Conservation (phyloP, 2,329 filamentous ascomycete species). For the Aspergillus novoparasiticus region DNA sequence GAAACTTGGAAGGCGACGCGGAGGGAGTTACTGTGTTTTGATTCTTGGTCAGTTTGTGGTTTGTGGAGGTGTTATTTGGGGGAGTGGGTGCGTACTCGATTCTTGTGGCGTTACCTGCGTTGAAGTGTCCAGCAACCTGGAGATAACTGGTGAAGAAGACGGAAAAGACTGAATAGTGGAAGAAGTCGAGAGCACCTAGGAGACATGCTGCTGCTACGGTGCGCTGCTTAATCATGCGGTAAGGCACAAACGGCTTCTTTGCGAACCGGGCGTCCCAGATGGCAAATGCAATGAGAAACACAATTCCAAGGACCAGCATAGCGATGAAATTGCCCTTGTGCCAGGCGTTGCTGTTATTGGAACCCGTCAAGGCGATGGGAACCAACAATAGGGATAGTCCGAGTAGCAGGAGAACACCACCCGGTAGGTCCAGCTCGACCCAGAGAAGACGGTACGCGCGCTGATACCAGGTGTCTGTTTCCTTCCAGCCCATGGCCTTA, state of each 20-base stretch:
- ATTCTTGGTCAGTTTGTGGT: neutral
- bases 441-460: constrained; percentile 22
- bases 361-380: constrained; percentile 43
- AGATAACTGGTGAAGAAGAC: constrained; percentile 47
- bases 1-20: constrained; percentile 42
- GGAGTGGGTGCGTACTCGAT: constrained; percentile 18
- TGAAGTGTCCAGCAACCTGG: constrained; percentile 42
- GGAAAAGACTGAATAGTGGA: constrained; percentile 40
- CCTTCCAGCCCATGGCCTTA: constrained; percentile 4
- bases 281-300: constrained; percentile 29
- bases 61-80: too few species aligned
- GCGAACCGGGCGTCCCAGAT: constrained; percentile 44
- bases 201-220: constrained; percentile 45
- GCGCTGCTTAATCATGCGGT: constrained; percentile 40
- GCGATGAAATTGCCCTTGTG: constrained; percentile 39
- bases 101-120: constrained; percentile 37
- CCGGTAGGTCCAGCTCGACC: constrained; percentile 38
- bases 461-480: constrained; percentile 19
- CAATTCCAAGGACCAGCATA: constrained; percentile 37
- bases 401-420: constrained; percentile 34
- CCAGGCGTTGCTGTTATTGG: constrained; percentile 30
- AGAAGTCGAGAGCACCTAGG: constrained; percentile 40
- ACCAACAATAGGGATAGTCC: constrained; percentile 40
- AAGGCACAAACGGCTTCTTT: constrained; percentile 42
- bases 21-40: constrained; percentile 29